phyloP scores from a whole-genome alignment of 2,329 filamentous ascomycete genomes.

The Diplodia intermedia region DNA sequence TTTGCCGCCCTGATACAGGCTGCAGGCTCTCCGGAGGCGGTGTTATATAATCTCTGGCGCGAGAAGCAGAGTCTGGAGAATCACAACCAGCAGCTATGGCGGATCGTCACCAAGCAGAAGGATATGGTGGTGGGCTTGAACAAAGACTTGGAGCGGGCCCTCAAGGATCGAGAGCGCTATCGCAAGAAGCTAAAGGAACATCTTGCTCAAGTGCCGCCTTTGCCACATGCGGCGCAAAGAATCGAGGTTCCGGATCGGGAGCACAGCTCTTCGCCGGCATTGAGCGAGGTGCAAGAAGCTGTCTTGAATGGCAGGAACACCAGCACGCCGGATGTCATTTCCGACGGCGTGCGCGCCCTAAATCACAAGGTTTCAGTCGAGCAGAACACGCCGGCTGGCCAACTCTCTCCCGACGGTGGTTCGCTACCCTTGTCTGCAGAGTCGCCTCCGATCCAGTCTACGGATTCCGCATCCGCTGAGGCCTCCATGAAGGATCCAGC shows the following conservation, averaged over 20 bases:
- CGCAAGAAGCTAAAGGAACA: constrained; percentile 86
- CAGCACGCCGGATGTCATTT: constrained; percentile 21
- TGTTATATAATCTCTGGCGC: constrained; percentile 85
- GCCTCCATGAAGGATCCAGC: constrained; percentile 14
- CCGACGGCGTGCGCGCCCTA: background rate
- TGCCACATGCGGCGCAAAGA: constrained; percentile 45
- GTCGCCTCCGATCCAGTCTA: constrained; percentile 17
- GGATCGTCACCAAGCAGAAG: constrained; percentile 93
- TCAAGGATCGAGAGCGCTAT: constrained; percentile 96
- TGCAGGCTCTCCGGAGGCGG: constrained; percentile 86
- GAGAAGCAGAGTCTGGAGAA: constrained; percentile 89
- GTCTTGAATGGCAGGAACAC: constrained; percentile 26
- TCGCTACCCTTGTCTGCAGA: constrained; percentile 18
- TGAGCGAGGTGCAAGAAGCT: constrained; percentile 31
- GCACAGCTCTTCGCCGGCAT: constrained; percentile 47
- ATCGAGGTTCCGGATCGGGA: constrained; percentile 45
- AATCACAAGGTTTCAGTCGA: constrained; percentile 25
- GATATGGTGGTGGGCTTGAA: constrained; percentile 93
- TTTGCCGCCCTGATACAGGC: constrained; percentile 79
- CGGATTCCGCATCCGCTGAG: constrained; percentile 17
- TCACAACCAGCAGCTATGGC: constrained; percentile 93
- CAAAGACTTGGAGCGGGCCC: constrained; percentile 86
- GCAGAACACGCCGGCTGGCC: constrained; percentile 8
- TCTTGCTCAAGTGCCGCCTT: constrained; percentile 55
- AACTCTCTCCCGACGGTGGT: constrained; percentile 20